Base-by-base conservation (phyloP, 1,284 basidiomycete genomes). In the Tremellales sp. region DNA sequence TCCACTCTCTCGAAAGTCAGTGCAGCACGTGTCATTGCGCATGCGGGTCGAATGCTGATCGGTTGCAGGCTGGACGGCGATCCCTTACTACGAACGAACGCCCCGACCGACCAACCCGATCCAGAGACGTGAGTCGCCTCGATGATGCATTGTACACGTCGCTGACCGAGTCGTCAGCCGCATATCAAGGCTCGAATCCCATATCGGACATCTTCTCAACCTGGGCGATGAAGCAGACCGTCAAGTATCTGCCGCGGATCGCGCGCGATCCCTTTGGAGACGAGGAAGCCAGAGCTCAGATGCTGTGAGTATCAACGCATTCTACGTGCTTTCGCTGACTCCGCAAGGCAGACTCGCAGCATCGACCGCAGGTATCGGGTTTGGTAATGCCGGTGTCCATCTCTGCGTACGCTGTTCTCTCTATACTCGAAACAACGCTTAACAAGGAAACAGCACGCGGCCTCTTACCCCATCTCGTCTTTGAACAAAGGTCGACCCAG, bases 161-260 rank as follows among this genome's bases (percentile, higher is more conserved):
- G 7, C 4, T 21, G 22, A 29, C 18, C 24, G 28, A 6, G 6
- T n/a, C 26, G 13, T 7, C 41, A 62, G 59, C 67, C 36, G 88
- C 93, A 7, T 97, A 97, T 66, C 93, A 97, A 74, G 93, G 93
- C 40, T 86, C 87, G 58, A 97, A 97, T 72, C 93, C 93, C 5
- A 88, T 95, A 33, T 87, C 90, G 5, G 93, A 97, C 67, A 89
- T 97, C 45, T 97, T 97, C 74, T 92, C 90, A 5, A 77, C 87
- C 54, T 97, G 93, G 93, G 93, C 94, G 4, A 76, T 97, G 50
- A 81, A 85, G 66, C 87, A 91, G 26, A 90, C 91, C 0, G 85
- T 97, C 53, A 84, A 91, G 70, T 86, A 91, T 66, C 80, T 97
- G 19, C 94, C 93, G 16, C 81, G 88, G 22, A 82, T 97, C 32